These are phyloP conservation scores for Neurospora sp. DNA, from an alignment of 2,329 filamentous ascomycete species.

Conservation along the genomic window DNA sequence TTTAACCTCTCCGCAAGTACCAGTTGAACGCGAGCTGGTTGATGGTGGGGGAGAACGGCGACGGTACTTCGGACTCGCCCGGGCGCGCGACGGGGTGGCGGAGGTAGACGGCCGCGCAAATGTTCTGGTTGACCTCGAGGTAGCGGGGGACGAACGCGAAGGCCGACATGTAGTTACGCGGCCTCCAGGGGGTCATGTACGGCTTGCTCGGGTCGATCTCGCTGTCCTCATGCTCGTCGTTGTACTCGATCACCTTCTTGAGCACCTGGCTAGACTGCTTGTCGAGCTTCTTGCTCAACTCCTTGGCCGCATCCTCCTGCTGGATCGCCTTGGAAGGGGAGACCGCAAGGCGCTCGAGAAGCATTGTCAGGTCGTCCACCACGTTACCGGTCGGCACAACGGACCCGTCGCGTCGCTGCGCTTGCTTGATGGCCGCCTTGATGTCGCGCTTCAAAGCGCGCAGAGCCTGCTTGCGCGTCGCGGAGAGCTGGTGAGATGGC, in stretches of 20 bases:
- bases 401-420: constrained; percentile 25
- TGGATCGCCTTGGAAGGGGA: constrained; percentile 2
- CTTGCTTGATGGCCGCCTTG: constrained; percentile 51
- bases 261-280: constrained; percentile 37
- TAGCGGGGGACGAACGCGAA: constrained; percentile 95
- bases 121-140: constrained; percentile 94
- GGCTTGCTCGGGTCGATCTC: constrained; percentile 55
- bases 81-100: constrained; percentile 85
- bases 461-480: constrained; percentile 65
- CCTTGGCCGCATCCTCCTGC: constrained; percentile 1
- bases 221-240: constrained; percentile 34
- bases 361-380: constrained; percentile 42
- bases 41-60: constrained; percentile 63
- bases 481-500: constrained; percentile 38
- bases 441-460: constrained; percentile 61
- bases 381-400: constrained; percentile 32
- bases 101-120: constrained; percentile 91
- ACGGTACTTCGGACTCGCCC: constrained; percentile 72
- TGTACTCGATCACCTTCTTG: constrained; percentile 60
- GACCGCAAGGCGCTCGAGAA: constrained; percentile 31
- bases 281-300: constrained; percentile 39
- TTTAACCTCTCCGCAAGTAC: constrained; percentile 76
- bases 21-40: constrained; percentile 83
- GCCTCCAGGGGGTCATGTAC: constrained; percentile 85
- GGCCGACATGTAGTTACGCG: constrained; percentile 75